Evolutionary conservation across 305 asterid species (phyloP).

Genomic region (Rubia tinctorum): DNA sequence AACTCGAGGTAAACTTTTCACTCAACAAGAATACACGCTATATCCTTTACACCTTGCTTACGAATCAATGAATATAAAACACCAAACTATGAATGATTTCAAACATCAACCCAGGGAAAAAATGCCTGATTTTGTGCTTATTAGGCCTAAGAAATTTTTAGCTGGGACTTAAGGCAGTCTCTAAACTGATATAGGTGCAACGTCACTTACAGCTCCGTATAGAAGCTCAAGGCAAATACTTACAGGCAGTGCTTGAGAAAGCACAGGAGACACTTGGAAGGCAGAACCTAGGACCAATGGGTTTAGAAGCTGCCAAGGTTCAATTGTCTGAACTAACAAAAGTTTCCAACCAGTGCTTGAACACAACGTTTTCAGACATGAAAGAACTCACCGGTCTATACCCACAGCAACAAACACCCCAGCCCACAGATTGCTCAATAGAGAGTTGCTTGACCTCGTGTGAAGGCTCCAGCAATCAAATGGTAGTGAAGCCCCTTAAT

Average conservation of each 20-base stretch:
- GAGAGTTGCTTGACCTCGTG: too few relatives aligned
- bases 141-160: not conserved
- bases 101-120: not conserved
- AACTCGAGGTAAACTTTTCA: slow-evolving; percentile 70
- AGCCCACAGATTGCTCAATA: not conserved
- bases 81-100: not conserved
- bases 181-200: slow-evolving; percentile 62
- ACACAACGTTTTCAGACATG: slow-evolving; percentile 58
- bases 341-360: slow-evolving; percentile 77
- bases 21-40: not conserved
- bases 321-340: slow-evolving; percentile 76
- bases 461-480: slow-evolving; percentile 28
- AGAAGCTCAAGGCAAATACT: slow-evolving; percentile 93
- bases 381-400: slow-evolving; percentile 53
- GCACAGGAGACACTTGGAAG: slow-evolving; percentile 92
- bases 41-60: not conserved
- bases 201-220: slow-evolving; percentile 85
- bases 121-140: not conserved
- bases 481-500: slow-evolving; percentile 36
- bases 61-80: not conserved
- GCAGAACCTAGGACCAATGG: slow-evolving; percentile 62
- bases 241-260: slow-evolving; percentile 84
- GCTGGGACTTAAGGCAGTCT: slow-evolving; percentile 16
- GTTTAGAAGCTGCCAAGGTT: slow-evolving; percentile 77
- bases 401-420: slow-evolving; percentile 29